These are phyloP conservation scores for Calonectria pteridis DNA, from an alignment of 2,329 filamentous ascomycete species.

Conservation along the genomic window DNA sequence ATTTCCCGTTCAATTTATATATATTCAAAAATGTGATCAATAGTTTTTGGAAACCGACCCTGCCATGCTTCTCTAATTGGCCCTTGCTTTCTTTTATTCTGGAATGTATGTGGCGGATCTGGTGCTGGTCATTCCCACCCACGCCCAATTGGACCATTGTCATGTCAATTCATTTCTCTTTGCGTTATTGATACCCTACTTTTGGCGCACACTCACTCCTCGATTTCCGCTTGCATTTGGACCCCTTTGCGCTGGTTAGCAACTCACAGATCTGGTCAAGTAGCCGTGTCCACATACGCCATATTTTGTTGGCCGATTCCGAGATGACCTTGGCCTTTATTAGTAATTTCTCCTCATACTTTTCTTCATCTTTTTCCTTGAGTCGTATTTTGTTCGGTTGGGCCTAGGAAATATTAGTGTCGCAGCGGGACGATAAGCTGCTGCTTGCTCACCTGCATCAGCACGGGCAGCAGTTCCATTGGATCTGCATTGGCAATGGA, in stretches of 20 bases:
- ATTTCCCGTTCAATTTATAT: background rate
- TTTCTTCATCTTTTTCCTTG: slow-evolving; percentile 66
- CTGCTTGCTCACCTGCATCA: slow-evolving; percentile 70
- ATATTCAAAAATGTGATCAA: background rate
- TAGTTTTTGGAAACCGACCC: background rate
- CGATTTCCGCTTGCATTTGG: slow-evolving; percentile 64
- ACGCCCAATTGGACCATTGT: background rate
- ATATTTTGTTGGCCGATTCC: slow-evolving; percentile 76
- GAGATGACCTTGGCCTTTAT: slow-evolving; percentile 77
- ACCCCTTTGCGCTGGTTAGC: slow-evolving; percentile 53
- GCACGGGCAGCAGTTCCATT: slow-evolving; percentile 75
- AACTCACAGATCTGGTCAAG: slow-evolving; percentile 11
- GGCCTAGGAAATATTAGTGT: slow-evolving; percentile 57
- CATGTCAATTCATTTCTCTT: background rate
- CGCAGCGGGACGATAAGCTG: background rate
- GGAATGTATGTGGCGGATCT: background rate
- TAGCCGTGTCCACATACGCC: slow-evolving; percentile 63
- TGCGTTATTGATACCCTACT: background rate
- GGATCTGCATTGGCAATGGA: slow-evolving; percentile 77
- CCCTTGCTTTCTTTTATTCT: background rate
- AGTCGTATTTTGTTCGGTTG: slow-evolving; percentile 75
- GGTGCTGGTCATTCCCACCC: background rate
- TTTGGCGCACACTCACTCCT: slow-evolving; percentile 49
- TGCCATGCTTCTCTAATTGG: background rate
- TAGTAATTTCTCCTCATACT: slow-evolving; percentile 73